Evolutionary conservation across 352 stramenopile species (phyloP).

Genomic region (Albugo candida): DNA sequence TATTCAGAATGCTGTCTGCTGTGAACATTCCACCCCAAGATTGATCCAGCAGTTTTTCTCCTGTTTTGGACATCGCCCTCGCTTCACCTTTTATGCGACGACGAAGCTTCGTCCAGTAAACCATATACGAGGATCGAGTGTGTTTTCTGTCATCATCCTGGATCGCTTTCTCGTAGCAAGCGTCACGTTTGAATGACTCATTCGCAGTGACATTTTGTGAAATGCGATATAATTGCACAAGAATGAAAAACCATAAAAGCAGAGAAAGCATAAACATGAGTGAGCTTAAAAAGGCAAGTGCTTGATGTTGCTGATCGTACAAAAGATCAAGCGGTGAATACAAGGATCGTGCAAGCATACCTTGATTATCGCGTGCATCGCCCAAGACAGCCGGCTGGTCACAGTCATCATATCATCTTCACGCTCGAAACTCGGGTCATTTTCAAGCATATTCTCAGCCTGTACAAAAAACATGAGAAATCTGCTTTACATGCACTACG

Average conservation of each 20-base stretch:
- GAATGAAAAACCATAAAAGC: slow-evolving; percentile 47
- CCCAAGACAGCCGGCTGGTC: not conserved
- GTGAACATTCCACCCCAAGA: slow-evolving; percentile 62
- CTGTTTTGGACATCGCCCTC: slow-evolving; percentile 4
- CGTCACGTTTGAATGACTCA: slow-evolving; percentile 69
- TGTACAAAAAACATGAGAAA: not conserved
- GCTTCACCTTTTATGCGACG: not conserved
- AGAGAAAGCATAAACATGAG: slow-evolving; percentile 35
- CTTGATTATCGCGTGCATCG: not conserved
- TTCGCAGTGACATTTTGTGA: slow-evolving; percentile 52
- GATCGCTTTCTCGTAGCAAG: slow-evolving; percentile 32
- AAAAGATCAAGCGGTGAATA: not conserved
- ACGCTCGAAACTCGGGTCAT: not conserved
- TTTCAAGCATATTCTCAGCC: not conserved
- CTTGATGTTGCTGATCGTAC: slow-evolving; percentile 1
- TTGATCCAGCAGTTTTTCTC: slow-evolving; percentile 36
- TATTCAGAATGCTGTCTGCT: slow-evolving; percentile 51
- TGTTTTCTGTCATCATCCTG: slow-evolving; percentile 5
- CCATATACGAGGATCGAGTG: not conserved
- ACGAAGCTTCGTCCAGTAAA: not conserved
- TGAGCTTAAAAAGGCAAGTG: slow-evolving; percentile 41
- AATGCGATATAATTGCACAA: slow-evolving; percentile 59
- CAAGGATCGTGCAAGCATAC: not conserved
- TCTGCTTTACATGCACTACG: not conserved
- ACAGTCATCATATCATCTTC: not conserved